Evolutionary conservation across 768 basidiomycete species (phyloP), one percentile per base, ranked within the genome.

Genomic region (Termitomyces sp.): DNA sequence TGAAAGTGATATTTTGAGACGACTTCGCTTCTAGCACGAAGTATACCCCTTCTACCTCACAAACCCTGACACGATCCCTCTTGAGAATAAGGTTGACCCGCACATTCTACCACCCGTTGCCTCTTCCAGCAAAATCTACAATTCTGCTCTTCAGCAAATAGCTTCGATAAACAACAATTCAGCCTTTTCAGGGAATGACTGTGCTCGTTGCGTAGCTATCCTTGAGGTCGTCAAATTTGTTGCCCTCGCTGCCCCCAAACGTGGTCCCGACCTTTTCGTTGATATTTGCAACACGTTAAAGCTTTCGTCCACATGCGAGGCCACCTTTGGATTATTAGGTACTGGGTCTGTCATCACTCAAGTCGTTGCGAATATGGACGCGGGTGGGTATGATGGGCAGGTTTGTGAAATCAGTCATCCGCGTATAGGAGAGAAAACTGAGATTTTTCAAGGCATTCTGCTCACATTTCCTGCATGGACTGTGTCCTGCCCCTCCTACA

Each of bases 371-470:
- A 85, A 84, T 57, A 85, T 88, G 7, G 81, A 91, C 62, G 81
- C 85, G 2, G 83, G 82, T 12, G 86, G 87, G 5, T 82, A 81
- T 52, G 89, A 91, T 61, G 89, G 89, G 13, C 85, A 88, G 76
- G 85, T 86, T 59, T 31, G 64, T 58, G 35, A 25, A 44, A 47
- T 58, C 42, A 32, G 49, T 44, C 32, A 23, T 52, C 20, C 36
- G n/a, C 27, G 16, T 47, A 10, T 43, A 39, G 36, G 18, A 29
- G 5, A 41, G 31, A 2, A n/a, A 12, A 20, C 20, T 29, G 23
- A 20, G 38, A 60, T 20, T 3, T 36, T 31, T 13, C 13, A 47
- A 84, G 85, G 69, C 78, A 39, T 65, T 87, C 43, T 89, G 86
- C 66, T 69, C 82, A 39, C 80, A 82, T 64, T 85, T 88, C 66